Conservation (phyloP, 768 basidiomycete species). For the Hygrophorus pudorinus region DNA sequence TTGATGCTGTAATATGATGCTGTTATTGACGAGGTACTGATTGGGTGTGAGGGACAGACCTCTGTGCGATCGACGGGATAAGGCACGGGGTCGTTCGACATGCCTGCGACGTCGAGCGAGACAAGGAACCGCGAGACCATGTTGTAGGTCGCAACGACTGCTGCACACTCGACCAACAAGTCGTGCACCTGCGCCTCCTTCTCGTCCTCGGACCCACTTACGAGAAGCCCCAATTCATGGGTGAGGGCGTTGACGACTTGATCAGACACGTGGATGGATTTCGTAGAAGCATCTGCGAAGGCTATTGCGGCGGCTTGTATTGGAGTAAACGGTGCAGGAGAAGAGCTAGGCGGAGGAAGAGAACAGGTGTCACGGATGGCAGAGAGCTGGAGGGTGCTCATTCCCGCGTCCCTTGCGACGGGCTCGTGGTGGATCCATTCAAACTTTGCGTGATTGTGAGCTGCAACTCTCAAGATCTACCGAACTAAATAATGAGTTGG, state of each 20-base stretch:
- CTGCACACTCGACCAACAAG: constrained; percentile 44
- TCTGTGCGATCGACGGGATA: constrained; percentile 41
- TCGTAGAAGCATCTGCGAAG: constrained; percentile 54
- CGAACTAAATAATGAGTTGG: neutral
- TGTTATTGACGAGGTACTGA: neutral
- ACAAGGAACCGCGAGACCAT: constrained; percentile 63
- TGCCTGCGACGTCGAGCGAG: constrained; percentile 49
- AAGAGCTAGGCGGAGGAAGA: constrained; percentile 22
- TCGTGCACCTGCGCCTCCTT: constrained; percentile 26
- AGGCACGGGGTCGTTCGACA: constrained; percentile 33
- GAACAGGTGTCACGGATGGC: constrained; percentile 39
- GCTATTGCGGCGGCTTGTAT: constrained; percentile 42
- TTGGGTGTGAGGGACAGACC: constrained; percentile 15
- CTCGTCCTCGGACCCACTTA: constrained; percentile 12
- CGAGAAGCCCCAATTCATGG: constrained; percentile 22
- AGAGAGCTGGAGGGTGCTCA: constrained; percentile 44
- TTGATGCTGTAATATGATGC: constrained; percentile 22
- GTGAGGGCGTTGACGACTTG: constrained; percentile 31
- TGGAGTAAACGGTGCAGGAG: constrained; percentile 30
- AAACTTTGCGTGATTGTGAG: constrained; percentile 37
- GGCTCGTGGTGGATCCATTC: constrained; percentile 52
- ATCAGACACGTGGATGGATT: constrained; percentile 32
- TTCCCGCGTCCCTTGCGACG: constrained; percentile 38
- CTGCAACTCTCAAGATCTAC: constrained; percentile 42
- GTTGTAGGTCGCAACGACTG: constrained; percentile 49